Evolutionary conservation across 345 rosid species (phyloP).

Genomic region (Moricandia moricandioides): DNA sequence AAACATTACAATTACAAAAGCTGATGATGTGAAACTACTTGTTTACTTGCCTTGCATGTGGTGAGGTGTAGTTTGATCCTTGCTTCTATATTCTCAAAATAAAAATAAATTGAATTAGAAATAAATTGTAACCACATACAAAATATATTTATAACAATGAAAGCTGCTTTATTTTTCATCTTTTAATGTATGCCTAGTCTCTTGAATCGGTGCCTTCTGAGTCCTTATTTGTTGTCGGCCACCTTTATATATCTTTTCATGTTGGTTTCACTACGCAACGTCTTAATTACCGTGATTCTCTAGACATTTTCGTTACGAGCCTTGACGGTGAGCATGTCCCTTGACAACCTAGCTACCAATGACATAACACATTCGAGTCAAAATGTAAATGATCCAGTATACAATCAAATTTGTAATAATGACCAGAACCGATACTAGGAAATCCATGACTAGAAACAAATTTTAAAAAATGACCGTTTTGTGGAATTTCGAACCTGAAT

Average conservation of each 20-base stretch:
- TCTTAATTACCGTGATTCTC: not conserved
- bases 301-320: not conserved
- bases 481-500: too few relatives aligned
- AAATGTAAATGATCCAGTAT: not conserved
- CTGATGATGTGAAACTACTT: not conserved
- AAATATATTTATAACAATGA: conserved; percentile 20
- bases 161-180: conserved; percentile 19
- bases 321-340: not conserved
- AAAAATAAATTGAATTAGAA: conserved; percentile 5
- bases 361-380: not conserved
- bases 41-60: conserved; percentile 17
- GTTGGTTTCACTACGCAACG: not conserved
- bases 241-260: conserved; percentile 2
- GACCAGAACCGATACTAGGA: too few relatives aligned
- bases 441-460: too few relatives aligned
- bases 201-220: conserved; percentile 36
- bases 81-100: conserved; percentile 20
- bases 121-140: conserved; percentile 31
- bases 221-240: conserved; percentile 39
- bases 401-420: not conserved
- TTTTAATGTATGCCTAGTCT: conserved; percentile 34
- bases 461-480: too few relatives aligned
- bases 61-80: conserved; percentile 1
- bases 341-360: not conserved
- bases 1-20: not conserved